Percentiles rank a stretch among this genome's conserved stretches.
These are phyloP conservation scores for Lentinula raphanica DNA, from an alignment of 768 basidiomycete species.

Conservation along the genomic window DNA sequence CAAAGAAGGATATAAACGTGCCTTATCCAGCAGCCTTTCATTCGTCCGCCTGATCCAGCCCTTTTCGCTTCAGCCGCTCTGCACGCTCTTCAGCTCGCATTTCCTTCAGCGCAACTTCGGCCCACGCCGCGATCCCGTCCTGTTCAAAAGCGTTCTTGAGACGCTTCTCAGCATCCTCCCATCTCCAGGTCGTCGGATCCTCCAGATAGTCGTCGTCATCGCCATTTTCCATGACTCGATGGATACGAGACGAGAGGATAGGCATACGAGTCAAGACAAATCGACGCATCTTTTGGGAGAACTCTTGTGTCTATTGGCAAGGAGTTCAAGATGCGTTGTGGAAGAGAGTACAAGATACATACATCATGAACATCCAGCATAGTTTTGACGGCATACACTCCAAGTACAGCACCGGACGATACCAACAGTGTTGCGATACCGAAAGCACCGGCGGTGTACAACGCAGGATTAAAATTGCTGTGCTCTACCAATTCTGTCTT, in stretches of 20 bases:
- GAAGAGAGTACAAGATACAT: background rate
- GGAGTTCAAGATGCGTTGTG: background rate
- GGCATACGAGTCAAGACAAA: constrained; percentile 35
- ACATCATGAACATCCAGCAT: background rate
- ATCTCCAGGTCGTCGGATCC: constrained; percentile 24
- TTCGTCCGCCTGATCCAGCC: background rate
- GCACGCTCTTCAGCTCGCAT: constrained; percentile 30
- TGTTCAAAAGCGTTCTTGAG: constrained; percentile 36
- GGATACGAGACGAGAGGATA: constrained; percentile 33
- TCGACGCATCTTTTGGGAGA: constrained; percentile 35
- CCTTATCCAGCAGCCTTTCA: background rate
- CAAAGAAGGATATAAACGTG: background rate
- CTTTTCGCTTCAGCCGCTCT: background rate
- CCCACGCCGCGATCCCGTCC: constrained; percentile 35
- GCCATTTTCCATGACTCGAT: constrained; percentile 19
- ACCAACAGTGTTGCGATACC: background rate
- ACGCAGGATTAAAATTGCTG: background rate
- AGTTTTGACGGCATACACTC: background rate
- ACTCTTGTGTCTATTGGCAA: constrained; percentile 33
- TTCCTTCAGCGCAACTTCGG: constrained; percentile 29
- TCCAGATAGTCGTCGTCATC: background rate
- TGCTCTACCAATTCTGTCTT: background rate
- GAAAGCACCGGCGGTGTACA: background rate
- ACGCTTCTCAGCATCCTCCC: constrained; percentile 29
- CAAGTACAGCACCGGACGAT: background rate